These are phyloP conservation scores for Tilletia horrida DNA, from an alignment of 1,284 basidiomycete genomes.

Conservation along the genomic window DNA sequence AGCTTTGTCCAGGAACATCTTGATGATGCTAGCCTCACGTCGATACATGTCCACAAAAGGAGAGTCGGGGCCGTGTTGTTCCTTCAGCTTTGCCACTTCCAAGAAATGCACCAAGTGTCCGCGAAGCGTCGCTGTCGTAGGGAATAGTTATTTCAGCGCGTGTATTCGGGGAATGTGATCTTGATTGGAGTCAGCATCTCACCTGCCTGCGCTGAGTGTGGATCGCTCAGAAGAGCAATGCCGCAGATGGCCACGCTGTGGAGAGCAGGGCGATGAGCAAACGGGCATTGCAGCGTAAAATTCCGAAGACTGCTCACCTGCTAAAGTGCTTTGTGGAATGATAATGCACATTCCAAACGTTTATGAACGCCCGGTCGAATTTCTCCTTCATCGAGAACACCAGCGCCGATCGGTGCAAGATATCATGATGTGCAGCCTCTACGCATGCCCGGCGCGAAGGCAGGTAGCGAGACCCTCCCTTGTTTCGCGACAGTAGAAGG, in stretches of 20 bases:
- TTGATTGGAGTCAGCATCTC: background rate
- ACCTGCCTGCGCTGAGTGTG: slow-evolving; percentile 1
- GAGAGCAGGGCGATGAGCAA: background rate
- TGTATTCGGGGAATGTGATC: background rate
- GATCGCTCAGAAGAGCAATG: slow-evolving; percentile 13
- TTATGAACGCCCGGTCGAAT: slow-evolving; percentile 6
- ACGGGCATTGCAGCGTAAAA: background rate
- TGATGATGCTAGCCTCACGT: slow-evolving; percentile 5
- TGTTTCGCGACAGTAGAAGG: background rate
- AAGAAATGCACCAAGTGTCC: slow-evolving; percentile 7
- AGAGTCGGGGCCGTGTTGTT: slow-evolving; percentile 8
- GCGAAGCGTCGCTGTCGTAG: slow-evolving; percentile 1
- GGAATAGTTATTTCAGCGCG: background rate
- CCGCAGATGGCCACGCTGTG: slow-evolving; percentile 9
- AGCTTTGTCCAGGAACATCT: slow-evolving; percentile 9
- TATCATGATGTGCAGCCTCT: slow-evolving; percentile 13
- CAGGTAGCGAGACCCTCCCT: slow-evolving; percentile 5
- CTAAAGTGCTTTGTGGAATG: slow-evolving; percentile 17
- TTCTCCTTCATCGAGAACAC: background rate
- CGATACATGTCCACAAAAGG: background rate
- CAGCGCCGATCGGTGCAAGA: slow-evolving; percentile 3
- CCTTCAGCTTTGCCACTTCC: background rate
- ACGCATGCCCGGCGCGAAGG: slow-evolving; percentile 10
- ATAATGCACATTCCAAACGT: slow-evolving; percentile 12
- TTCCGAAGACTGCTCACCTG: background rate